Evolutionary conservation across 768 basidiomycete species (phyloP).

Genomic region (Auriscalpium vulgare): DNA sequence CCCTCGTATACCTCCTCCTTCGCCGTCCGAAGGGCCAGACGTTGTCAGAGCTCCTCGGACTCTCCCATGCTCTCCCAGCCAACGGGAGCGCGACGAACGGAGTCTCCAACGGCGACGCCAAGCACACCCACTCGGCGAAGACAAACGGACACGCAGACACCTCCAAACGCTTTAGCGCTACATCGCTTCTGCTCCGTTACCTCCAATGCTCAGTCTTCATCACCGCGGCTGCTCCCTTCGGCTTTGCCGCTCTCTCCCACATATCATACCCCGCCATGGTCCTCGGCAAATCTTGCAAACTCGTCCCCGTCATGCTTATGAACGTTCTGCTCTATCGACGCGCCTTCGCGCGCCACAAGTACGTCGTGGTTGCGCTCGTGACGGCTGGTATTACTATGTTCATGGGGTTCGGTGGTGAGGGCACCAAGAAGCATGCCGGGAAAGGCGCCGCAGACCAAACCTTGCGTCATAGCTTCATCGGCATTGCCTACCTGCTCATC

Average conservation of each 20-base stretch:
- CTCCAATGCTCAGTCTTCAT: constrained; percentile 83
- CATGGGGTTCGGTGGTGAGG: constrained; percentile 78
- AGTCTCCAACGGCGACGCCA: constrained; percentile 26
- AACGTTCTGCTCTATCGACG: constrained; percentile 93
- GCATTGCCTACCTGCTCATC: constrained; percentile 66
- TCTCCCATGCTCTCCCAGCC: constrained; percentile 29
- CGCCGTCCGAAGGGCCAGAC: constrained; percentile 49
- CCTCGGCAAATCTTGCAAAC: constrained; percentile 97
- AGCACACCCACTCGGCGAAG: constrained; percentile 11
- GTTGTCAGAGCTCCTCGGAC: constrained; percentile 52
- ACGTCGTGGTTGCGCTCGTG: constrained; percentile 90
- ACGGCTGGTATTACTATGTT: constrained; percentile 88
- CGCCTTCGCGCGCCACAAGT: constrained; percentile 89
- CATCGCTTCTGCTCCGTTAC: constrained; percentile 60
- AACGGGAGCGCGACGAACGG: constrained; percentile 27
- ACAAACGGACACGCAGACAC: constrained; percentile 20
- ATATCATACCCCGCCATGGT: constrained; percentile 99
- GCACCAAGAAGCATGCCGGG: constrained; percentile 29
- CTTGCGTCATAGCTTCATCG: constrained; percentile 57
- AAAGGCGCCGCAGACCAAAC: constrained; percentile 27
- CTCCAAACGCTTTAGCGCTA: constrained; percentile 25
- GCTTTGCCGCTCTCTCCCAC: constrained; percentile 90
- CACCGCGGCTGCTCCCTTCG: constrained; percentile 89
- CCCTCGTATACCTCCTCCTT: constrained; percentile 65
- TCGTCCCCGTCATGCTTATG: constrained; percentile 97